Percentiles rank a stretch among this genome's conserved stretches.
phyloP scores from a whole-genome alignment of 371 early-diverging fungal species.

The Caulochytrium protostelioides region DNA sequence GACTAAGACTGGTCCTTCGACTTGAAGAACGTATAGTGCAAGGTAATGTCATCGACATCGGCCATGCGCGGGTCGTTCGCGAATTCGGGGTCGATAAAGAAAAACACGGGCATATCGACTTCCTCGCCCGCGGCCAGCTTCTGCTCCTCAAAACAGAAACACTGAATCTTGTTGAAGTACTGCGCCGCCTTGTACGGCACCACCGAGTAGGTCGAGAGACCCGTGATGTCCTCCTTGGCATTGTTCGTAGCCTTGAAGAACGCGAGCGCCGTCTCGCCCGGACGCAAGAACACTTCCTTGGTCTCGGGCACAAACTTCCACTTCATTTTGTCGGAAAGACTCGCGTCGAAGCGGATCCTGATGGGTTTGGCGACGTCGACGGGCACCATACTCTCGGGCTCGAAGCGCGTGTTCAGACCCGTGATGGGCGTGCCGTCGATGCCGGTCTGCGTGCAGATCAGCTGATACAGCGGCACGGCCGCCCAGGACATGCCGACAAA shows the following conservation, averaged over 20 bases:
- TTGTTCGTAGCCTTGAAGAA: constrained; percentile 89
- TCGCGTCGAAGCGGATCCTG: constrained; percentile 61
- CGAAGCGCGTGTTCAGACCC: constrained; percentile 15
- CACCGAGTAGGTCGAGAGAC: constrained; percentile 93
- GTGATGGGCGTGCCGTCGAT: constrained; percentile 48
- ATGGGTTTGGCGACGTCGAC: constrained; percentile 38
- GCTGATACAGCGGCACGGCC: constrained; percentile 84
- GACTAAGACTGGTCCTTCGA: constrained; percentile 1
- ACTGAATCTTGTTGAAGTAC: constrained; percentile 96
- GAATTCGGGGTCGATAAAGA: constrained; percentile 94
- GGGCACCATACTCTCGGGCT: constrained; percentile 22
- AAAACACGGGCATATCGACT: constrained; percentile 98
- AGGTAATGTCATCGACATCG: constrained; percentile 75
- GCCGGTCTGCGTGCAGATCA: constrained; percentile 83
- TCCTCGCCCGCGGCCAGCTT: constrained; percentile 70
- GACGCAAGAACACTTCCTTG: constrained; percentile 57
- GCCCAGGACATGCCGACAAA: constrained; percentile 82
- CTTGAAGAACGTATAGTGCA: constrained; percentile 50
- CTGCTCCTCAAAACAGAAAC: constrained; percentile 98
- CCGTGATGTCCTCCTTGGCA: constrained; percentile 72
- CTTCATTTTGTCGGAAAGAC: constrained; percentile 52
- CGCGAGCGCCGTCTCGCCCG: constrained; percentile 90
- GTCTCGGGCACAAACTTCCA: constrained; percentile 85
- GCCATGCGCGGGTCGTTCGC: constrained; percentile 84
- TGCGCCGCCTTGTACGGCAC: constrained; percentile 74